Conservation (phyloP, 768 basidiomycete genomes). For the Lentinula boryana region DNA sequence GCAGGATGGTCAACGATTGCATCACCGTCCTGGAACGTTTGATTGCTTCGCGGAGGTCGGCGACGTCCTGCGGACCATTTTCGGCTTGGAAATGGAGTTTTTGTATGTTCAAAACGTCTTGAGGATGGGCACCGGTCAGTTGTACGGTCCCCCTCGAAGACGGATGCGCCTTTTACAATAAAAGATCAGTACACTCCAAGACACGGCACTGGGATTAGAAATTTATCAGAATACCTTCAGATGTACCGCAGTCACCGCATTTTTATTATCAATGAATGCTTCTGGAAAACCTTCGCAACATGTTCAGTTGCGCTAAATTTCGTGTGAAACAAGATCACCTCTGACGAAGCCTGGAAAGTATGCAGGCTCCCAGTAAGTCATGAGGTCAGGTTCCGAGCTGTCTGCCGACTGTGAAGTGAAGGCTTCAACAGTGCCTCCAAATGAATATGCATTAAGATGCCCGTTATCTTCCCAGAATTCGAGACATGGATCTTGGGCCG, state of each 20-base stretch:
- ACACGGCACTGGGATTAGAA: too few relatives aligned
- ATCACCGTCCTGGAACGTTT: slow-evolving; percentile 17
- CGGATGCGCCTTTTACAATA: slow-evolving; percentile 14
- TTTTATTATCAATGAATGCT: slow-evolving; percentile 15
- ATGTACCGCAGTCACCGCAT: slow-evolving; percentile 19
- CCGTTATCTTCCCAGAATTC: slow-evolving; percentile 17
- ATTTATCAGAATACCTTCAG: slow-evolving; percentile 10
- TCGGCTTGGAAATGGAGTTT: slow-evolving; percentile 22
- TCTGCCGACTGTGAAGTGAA: slow-evolving; percentile 18
- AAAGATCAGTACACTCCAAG: too few relatives aligned
- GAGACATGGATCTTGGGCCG: slow-evolving; percentile 22
- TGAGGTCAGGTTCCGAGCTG: slow-evolving; percentile 17
- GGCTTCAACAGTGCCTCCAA: slow-evolving; percentile 17
- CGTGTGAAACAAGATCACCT: slow-evolving; percentile 10
- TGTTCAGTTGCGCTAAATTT: neutral
- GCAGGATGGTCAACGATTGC: slow-evolving; percentile 9
- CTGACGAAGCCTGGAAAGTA: slow-evolving; percentile 21
- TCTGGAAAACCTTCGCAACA: slow-evolving; percentile 15
- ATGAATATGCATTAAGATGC: slow-evolving; percentile 21
- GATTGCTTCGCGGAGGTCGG: slow-evolving; percentile 20
- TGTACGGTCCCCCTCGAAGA: slow-evolving; percentile 24
- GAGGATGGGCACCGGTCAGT: slow-evolving; percentile 23
- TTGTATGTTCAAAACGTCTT: slow-evolving; percentile 22
- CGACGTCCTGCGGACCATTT: slow-evolving; percentile 18
- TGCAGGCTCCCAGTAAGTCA: slow-evolving; percentile 21